Percentiles rank a stretch among this genome's conserved stretches.
Conservation (phyloP, 805 yeast species). For the Candida pini region DNA sequence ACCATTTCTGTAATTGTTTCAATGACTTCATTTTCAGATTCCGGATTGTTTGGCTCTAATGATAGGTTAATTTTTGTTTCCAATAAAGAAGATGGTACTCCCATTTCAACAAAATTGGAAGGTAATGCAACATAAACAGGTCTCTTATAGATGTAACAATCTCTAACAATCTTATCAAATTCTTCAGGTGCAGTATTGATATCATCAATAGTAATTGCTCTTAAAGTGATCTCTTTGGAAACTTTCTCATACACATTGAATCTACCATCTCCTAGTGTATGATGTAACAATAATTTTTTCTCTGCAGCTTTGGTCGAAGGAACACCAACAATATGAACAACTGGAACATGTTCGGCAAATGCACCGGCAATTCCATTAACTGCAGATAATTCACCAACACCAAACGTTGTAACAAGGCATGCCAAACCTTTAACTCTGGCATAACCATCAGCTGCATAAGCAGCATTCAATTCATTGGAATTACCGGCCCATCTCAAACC, state of each 20-base stretch:
- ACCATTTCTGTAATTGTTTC: slow-evolving; percentile 45
- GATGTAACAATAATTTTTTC: slow-evolving; percentile 64
- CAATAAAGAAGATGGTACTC: slow-evolving; percentile 48
- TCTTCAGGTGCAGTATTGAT: slow-evolving; percentile 56
- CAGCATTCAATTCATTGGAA: slow-evolving; percentile 78
- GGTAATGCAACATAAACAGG: slow-evolving; percentile 76
- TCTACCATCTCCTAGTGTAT: slow-evolving; percentile 76
- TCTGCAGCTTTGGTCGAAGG: slow-evolving; percentile 69
- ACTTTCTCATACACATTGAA: slow-evolving; percentile 68
- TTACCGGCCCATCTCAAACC: slow-evolving; percentile 81
- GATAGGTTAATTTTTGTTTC: slow-evolving; percentile 58
- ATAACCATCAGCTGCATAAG: slow-evolving; percentile 81
- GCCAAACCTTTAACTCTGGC: slow-evolving; percentile 69
- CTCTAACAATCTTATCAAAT: slow-evolving; percentile 66
- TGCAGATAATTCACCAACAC: slow-evolving; percentile 78
- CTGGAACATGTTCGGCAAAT: slow-evolving; percentile 78
- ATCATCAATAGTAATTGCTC: slow-evolving; percentile 58
- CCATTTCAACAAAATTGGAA: slow-evolving; percentile 63
- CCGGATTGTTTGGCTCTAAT: slow-evolving; percentile 48
- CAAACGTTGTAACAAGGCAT: slow-evolving; percentile 70
- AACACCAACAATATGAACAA: slow-evolving; percentile 74
- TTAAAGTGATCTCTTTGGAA: slow-evolving; percentile 62
- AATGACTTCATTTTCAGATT: slow-evolving; percentile 54
- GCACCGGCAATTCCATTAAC: slow-evolving; percentile 79
- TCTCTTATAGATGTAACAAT: slow-evolving; percentile 62